These are phyloP conservation scores for Ambispora gerdemannii DNA, from an alignment of 192 early-diverging fungal genomes.

Conservation along the genomic window DNA sequence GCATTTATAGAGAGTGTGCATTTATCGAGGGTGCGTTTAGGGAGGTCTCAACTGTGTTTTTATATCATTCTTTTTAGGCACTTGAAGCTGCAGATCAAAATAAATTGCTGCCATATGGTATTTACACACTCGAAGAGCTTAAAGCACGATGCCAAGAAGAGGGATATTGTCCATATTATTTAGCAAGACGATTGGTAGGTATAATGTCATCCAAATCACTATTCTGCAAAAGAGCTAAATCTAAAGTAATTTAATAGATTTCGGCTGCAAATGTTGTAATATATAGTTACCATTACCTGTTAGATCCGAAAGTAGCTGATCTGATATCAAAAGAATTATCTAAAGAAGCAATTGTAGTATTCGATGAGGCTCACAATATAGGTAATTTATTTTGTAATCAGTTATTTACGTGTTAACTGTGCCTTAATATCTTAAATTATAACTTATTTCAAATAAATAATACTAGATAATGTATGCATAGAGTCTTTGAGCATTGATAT, in stretches of 20 bases:
- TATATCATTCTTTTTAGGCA: too few species aligned
- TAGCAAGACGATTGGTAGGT: conserved; percentile 76
- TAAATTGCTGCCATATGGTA: conserved; percentile 74
- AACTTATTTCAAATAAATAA: neutral
- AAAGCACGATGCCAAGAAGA: conserved; percentile 72
- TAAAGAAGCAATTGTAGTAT: conserved; percentile 95
- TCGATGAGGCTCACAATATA: conserved; percentile 99
- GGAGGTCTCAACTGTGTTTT: too few species aligned
- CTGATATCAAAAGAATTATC: conserved; percentile 93
- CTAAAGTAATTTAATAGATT: conserved; percentile 47
- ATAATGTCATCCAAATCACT: neutral
- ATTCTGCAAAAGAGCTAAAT: conserved; percentile 8
- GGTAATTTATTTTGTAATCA: conserved; percentile 45
- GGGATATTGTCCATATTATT: conserved; percentile 91
- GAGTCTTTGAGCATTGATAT: conserved; percentile 96
- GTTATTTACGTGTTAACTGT: conserved; percentile 20
- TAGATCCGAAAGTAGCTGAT: conserved; percentile 99
- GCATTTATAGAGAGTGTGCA: conserved; percentile 24
- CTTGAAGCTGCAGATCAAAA: conserved; percentile 63
- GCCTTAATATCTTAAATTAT: neutral
- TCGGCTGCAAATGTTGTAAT: conserved; percentile 93
- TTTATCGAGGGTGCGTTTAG: too few species aligned
- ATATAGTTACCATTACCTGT: conserved; percentile 97
- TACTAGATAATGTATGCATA: conserved; percentile 94
- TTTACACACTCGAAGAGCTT: conserved; percentile 96